phyloP scores from a whole-genome alignment of 768 basidiomycete genomes.

The Podaxis mareebaensis region DNA sequence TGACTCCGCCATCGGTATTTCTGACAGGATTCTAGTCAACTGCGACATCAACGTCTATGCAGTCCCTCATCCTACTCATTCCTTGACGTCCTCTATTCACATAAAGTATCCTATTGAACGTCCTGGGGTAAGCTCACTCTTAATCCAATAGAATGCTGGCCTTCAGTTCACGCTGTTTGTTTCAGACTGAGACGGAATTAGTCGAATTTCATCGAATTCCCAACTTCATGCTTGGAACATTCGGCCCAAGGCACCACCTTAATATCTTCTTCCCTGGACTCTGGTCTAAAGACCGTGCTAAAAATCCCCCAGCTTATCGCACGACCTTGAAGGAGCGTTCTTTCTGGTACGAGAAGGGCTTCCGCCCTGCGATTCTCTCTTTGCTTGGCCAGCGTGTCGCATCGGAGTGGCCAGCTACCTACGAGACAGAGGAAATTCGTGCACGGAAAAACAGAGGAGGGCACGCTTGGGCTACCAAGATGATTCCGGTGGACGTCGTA shows the following conservation, averaged over 20 bases:
- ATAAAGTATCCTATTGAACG: neutral
- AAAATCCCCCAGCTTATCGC: conserved; percentile 2
- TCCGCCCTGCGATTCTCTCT: conserved; percentile 24
- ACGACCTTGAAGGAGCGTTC: conserved; percentile 5
- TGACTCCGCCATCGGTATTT: neutral
- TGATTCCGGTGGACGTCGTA: conserved; percentile 17
- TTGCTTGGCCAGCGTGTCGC: conserved; percentile 11
- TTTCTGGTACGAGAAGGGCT: conserved; percentile 24
- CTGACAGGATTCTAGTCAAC: neutral
- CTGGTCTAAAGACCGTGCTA: conserved; percentile 7
- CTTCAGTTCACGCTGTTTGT: neutral
- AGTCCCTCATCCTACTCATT: neutral
- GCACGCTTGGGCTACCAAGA: conserved; percentile 21
- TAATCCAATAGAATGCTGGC: neutral
- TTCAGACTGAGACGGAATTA: neutral
- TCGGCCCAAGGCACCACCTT: neutral
- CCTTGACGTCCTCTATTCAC: neutral
- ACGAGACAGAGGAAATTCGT: conserved; percentile 22
- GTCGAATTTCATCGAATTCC: neutral
- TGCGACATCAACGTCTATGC: neutral
- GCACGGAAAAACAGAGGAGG: conserved; percentile 21
- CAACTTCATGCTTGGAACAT: conserved; percentile 2
- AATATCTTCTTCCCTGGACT: conserved; percentile 28
- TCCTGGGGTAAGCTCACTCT: neutral
- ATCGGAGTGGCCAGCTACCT: conserved; percentile 27